Evolutionary conservation across 768 basidiomycete genomes (phyloP).

Genomic region (Polyporus arcularius): DNA sequence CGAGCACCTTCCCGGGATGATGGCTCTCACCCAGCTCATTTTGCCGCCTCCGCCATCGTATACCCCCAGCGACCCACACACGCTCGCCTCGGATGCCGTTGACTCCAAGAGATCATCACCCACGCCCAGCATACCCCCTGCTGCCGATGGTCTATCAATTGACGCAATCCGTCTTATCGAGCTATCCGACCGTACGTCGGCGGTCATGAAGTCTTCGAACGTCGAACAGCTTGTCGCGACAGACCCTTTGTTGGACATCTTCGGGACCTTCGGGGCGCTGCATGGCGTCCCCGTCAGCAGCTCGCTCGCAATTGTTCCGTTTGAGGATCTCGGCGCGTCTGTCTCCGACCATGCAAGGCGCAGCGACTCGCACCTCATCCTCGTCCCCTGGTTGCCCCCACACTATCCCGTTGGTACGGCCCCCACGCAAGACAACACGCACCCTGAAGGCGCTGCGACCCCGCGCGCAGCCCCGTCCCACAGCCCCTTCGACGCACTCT

Average conservation of each 20-base stretch:
- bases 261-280: conserved; percentile 75
- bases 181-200: conserved; percentile 64
- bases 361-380: conserved; percentile 67
- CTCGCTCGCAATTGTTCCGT: conserved; percentile 71
- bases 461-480: conserved; percentile 32
- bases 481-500: conserved; percentile 77
- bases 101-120: conserved; percentile 7
- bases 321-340: conserved; percentile 69
- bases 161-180: conserved; percentile 89
- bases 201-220: conserved; percentile 64
- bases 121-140: not conserved
- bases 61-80: not conserved
- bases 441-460: conserved; percentile 5
- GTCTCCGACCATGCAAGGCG: conserved; percentile 68
- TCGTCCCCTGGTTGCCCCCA: conserved; percentile 79
- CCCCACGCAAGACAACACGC: conserved; percentile 1
- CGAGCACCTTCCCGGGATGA: conserved; percentile 86
- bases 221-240: conserved; percentile 68
- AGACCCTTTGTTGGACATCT: conserved; percentile 73
- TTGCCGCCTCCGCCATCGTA: conserved; percentile 40
- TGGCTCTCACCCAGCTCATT: conserved; percentile 87
- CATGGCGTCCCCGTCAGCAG: conserved; percentile 66
- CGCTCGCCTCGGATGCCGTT: not conserved
- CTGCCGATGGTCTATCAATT: conserved; percentile 40
- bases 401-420: conserved; percentile 8